phyloP scores from a whole-genome alignment of 176 grass and related monocot species.

The Saccharum officinarum region DNA sequence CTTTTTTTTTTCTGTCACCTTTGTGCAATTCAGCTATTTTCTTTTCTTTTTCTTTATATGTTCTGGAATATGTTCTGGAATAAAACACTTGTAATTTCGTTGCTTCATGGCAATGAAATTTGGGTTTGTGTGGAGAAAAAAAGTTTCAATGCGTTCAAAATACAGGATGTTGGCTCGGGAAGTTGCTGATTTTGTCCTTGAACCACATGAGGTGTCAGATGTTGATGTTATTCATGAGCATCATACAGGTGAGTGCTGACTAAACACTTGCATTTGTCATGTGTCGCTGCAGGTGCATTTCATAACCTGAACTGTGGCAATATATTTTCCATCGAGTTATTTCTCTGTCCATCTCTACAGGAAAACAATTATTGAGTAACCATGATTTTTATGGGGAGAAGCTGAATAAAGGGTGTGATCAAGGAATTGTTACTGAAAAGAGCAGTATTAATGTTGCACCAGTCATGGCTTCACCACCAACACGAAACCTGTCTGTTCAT shows the following conservation, averaged over 20 bases:
- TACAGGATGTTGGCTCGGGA: slow-evolving; percentile 5
- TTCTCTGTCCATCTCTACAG: background rate
- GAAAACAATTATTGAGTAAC: background rate
- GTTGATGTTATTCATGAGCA: background rate
- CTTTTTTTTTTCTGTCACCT: background rate
- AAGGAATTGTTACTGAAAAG: background rate
- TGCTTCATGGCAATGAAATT: background rate
- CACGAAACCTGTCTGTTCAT: background rate
- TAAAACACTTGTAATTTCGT: background rate
- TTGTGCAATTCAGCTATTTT: slow-evolving; percentile 3
- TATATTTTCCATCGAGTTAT: slow-evolving; percentile 2
- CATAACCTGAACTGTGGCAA: background rate
- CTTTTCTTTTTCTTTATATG: background rate
- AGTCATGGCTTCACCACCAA: background rate
- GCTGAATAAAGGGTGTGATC: background rate
- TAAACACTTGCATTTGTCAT: background rate
- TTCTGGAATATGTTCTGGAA: slow-evolving; percentile 24
- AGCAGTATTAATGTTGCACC: background rate
- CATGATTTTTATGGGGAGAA: background rate
- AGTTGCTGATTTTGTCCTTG: background rate
- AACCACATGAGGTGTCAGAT: background rate
- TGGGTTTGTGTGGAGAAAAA: background rate
- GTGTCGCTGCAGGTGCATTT: background rate
- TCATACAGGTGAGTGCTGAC: slow-evolving; percentile 21
- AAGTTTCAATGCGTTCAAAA: background rate